phyloP scores from a whole-genome alignment of 257 asterid species.

The Solanum sitiens region DNA sequence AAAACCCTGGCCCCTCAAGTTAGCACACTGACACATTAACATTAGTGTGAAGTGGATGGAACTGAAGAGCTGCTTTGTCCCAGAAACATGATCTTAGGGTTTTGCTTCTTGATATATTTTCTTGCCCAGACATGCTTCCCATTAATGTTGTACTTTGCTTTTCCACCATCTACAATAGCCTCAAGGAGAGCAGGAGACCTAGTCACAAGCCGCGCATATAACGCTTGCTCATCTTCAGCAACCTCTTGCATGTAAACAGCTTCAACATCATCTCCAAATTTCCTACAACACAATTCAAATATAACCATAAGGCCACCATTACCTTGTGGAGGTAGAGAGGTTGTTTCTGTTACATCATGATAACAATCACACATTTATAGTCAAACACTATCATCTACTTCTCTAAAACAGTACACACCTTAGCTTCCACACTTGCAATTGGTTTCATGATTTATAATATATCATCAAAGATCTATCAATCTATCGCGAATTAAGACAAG shows the following conservation, averaged over 20 bases:
- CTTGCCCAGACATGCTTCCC: conserved; percentile 87
- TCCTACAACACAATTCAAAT: conserved; percentile 14
- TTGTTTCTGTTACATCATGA: neutral
- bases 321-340: neutral
- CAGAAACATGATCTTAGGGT: neutral
- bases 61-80: neutral
- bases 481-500: neutral
- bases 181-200: conserved; percentile 17
- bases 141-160: conserved; percentile 53
- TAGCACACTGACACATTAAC: neutral
- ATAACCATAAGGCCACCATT: neutral
- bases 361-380: neutral
- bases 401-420: neutral
- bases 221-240: conserved; percentile 33
- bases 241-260: conserved; percentile 63
- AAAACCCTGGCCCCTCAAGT: neutral
- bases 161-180: conserved; percentile 30
- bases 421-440: neutral
- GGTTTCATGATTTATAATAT: neutral
- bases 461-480: neutral
- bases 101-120: conserved; percentile 29
- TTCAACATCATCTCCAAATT: conserved; percentile 64
- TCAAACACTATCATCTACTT: neutral
- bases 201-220: conserved; percentile 56
- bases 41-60: neutral